Conservation (phyloP, 2,329 filamentous ascomycete species). For the Verticillium nubilum region DNA sequence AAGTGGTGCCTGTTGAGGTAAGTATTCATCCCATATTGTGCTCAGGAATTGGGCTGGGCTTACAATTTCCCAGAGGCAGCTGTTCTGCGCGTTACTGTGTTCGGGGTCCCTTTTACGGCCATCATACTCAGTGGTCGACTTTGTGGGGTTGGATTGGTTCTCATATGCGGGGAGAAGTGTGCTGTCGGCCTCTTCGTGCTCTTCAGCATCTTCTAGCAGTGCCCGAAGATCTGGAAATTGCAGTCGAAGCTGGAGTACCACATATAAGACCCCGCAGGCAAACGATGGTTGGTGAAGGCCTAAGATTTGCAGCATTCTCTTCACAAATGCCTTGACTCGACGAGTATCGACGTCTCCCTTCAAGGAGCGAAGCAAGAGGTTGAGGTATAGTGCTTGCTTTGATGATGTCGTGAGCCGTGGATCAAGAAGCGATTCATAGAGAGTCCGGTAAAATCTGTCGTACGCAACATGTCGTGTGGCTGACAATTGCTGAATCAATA, state of each 20-base stretch:
- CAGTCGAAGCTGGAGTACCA: conserved; percentile 73
- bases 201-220: conserved; percentile 76
- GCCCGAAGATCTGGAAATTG: conserved; percentile 76
- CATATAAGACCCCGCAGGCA: conserved; percentile 85
- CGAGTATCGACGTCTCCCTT: conserved; percentile 88
- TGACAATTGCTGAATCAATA: conserved; percentile 90
- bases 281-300: conserved; percentile 90
- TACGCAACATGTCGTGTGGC: conserved; percentile 72
- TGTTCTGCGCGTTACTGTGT: conserved; percentile 86
- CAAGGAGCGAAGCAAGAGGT: conserved; percentile 80
- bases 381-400: conserved; percentile 93
- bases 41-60: conserved; percentile 23
- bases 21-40: conserved; percentile 5
- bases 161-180: neutral
- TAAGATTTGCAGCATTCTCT: conserved; percentile 82
- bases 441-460: conserved; percentile 88
- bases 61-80: conserved; percentile 89
- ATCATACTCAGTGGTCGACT: conserved; percentile 56
- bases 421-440: conserved; percentile 93
- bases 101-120: conserved; percentile 87
- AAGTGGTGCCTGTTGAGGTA: conserved; percentile 49
- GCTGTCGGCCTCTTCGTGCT: conserved; percentile 57
- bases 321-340: conserved; percentile 91
- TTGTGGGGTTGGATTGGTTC: neutral
- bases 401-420: conserved; percentile 83